Evolutionary conservation across 345 rosid genomes (phyloP).

Genomic region (Populus davidiana): DNA sequence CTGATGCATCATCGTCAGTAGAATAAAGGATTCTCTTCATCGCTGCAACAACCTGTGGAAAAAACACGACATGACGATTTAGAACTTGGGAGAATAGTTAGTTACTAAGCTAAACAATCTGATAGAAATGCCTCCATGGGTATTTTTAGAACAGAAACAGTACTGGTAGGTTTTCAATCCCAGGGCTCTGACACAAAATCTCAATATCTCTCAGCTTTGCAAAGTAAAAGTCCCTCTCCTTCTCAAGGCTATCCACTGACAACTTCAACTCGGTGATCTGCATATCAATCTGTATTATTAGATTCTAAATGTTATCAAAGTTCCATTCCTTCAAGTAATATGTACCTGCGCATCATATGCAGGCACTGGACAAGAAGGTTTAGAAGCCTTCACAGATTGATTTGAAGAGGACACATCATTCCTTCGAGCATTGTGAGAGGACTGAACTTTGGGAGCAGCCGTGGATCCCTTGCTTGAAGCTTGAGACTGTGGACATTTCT

Average conservation of each 20-base stretch:
- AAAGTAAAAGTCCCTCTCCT: constrained; percentile 95
- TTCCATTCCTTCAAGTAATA: not conserved
- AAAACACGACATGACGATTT: not conserved
- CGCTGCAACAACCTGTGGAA: constrained; percentile 68
- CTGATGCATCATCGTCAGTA: constrained; percentile 64
- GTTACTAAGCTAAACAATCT: not conserved
- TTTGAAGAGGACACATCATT: constrained; percentile 47
- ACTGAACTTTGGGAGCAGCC: constrained; percentile 53
- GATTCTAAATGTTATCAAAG: not conserved
- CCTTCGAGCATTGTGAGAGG: constrained; percentile 58
- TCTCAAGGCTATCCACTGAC: constrained; percentile 88
- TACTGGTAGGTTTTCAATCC: constrained; percentile 66
- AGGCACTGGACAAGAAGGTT: constrained; percentile 46
- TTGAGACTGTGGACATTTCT: constrained; percentile 60
- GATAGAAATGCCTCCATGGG: not conserved
- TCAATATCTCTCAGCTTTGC: constrained; percentile 85
- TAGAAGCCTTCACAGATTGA: constrained; percentile 52
- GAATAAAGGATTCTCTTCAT: constrained; percentile 78
- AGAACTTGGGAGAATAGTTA: not conserved
- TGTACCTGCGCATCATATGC: constrained; percentile 83
- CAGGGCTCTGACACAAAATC: constrained; percentile 74
- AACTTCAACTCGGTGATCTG: constrained; percentile 96
- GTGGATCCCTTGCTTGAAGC: constrained; percentile 56
- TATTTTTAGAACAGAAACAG: not conserved
- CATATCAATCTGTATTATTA: not conserved